A percentile compares a stretch with the other conserved stretches of the same genome.
Conservation (phyloP, 192 early-diverging fungal genomes). For the Entomortierella lignicola region DNA sequence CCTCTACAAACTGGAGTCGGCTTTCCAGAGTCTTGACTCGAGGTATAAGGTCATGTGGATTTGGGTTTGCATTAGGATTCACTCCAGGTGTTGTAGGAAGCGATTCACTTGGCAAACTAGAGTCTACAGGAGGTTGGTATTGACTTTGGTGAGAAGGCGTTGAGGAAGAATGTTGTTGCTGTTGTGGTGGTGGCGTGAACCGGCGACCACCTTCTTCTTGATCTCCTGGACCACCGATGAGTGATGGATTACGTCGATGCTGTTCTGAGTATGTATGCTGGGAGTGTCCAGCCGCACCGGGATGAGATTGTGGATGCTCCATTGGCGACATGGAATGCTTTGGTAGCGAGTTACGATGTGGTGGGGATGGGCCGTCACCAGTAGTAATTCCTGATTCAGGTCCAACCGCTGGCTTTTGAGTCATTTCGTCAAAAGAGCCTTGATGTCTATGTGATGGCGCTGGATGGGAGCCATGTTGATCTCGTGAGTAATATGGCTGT, state of each 20-base stretch:
- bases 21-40: slow-evolving; percentile 25
- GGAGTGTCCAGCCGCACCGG: slow-evolving; percentile 1
- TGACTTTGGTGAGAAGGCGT: not conserved
- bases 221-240: slow-evolving; percentile 6
- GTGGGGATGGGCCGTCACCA: not conserved
- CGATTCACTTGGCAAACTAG: not conserved
- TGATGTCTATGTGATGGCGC: slow-evolving; percentile 17
- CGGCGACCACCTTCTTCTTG: slow-evolving; percentile 5
- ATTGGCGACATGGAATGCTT: slow-evolving; percentile 36
- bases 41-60: slow-evolving; percentile 27
- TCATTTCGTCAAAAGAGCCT: slow-evolving; percentile 19
- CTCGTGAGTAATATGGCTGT: slow-evolving; percentile 15
- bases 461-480: slow-evolving; percentile 13
- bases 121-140: slow-evolving; percentile 1
- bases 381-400: not conserved
- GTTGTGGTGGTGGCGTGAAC: slow-evolving; percentile 12
- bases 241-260: not conserved
- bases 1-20: slow-evolving; percentile 41
- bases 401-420: not conserved
- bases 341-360: slow-evolving; percentile 11
- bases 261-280: slow-evolving; percentile 18
- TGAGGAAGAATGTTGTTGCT: not conserved
- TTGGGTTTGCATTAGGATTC: slow-evolving; percentile 9
- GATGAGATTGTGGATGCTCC: slow-evolving; percentile 12
- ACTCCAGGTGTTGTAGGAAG: slow-evolving; percentile 4